Base-by-base conservation (phyloP, 2,329 filamentous ascomycete genomes). In the Pseudogymnoascus sp. region DNA sequence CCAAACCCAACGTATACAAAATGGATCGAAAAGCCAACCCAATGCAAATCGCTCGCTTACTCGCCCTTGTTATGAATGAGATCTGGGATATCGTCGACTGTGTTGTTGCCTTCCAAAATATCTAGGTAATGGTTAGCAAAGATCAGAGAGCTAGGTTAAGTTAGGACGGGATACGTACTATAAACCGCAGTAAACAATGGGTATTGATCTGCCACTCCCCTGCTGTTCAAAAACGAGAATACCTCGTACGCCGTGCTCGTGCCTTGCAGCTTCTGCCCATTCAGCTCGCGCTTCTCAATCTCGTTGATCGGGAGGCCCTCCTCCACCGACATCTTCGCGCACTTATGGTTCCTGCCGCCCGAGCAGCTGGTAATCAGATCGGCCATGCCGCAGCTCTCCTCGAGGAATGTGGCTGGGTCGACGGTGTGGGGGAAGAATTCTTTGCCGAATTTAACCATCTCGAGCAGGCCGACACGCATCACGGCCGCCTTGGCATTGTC, bases 401-500 rank as follows among this genome's bases (percentile, higher is more conserved):
- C 92, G n/a, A 93, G 97, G 74, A 99, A 97, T 0, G 95, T 99
- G 64, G 84, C 85, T 8, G 89, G 85, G 67, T 89, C 84, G 26
- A 95, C 88, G 0, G 89, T 90, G 71, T 93, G 84, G 16, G 86
- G 85, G 74, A 97, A 99, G 80, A 97, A 99, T 70, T 89, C 86
- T 75, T 93, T 91, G 68, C 93, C 93, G 70, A 99, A 99, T 73
- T 90, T 89, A 72, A 97, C 91, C 88, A 97, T 96, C 78, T 99
- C 95, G 70, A 97, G 82, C 53, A 99, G 85, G 6, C 95, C 95
- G 19, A 97, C 89, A 44, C 95, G 90, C 91, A 99, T 97, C 65
- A 99, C 88, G 53, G 95, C 95, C n/a, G 95, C 92, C 80, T 99
- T 97, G 68, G 93, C 93, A 70, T 97, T 99, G 80, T 97, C 93